These are phyloP conservation scores for Prunella vulgaris DNA, from an alignment of 257 asterid genomes.

Conservation along the genomic window DNA sequence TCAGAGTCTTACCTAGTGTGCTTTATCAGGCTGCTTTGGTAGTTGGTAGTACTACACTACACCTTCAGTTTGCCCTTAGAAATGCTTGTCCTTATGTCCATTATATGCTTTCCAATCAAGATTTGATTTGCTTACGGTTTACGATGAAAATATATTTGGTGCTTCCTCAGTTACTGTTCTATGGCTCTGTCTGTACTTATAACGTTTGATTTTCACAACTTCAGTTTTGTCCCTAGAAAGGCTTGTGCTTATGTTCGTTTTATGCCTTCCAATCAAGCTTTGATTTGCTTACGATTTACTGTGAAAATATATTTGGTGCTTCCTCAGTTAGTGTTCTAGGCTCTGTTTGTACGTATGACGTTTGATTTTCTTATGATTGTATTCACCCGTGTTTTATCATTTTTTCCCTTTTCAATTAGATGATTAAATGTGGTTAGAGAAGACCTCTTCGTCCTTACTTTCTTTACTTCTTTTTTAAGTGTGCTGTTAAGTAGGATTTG, in stretches of 20 bases:
- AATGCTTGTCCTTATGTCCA: neutral
- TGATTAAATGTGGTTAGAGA: neutral
- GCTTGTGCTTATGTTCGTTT: neutral
- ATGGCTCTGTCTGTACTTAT: neutral
- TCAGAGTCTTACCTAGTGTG: neutral
- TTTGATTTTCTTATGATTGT: neutral
- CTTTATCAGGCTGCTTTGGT: neutral
- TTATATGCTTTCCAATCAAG: neutral
- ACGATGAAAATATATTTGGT: neutral
- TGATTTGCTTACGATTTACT: neutral
- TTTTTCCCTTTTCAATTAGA: neutral
- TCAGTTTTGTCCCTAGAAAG: neutral
- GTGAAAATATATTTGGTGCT: neutral
- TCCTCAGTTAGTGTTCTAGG: neutral
- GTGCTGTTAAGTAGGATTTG: neutral
- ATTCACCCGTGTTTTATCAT: neutral
- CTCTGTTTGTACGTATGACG: neutral
- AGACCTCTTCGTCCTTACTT: neutral
- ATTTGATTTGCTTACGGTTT: neutral
- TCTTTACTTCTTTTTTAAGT: neutral
- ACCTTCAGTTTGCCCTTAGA: neutral
- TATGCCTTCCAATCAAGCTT: neutral
- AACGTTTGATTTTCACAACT: neutral
- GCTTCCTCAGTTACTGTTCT: neutral
- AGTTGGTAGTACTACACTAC: no score